phyloP scores from a whole-genome alignment of 192 early-diverging fungal species.

The Dimargaris verticillata region DNA sequence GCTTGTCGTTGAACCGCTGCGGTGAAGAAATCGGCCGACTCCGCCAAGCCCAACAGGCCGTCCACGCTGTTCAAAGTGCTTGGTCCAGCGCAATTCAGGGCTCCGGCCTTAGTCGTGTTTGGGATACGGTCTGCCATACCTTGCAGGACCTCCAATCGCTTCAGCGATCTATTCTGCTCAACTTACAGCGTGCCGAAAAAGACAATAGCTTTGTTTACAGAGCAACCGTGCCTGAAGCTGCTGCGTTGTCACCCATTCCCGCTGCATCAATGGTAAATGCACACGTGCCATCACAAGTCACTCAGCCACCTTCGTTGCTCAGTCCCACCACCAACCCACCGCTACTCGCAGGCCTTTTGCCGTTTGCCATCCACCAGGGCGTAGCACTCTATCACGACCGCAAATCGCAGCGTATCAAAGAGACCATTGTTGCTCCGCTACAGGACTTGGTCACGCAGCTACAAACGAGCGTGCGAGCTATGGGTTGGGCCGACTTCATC shows the following conservation, averaged over 20 bases:
- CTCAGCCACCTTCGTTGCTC: constrained; percentile 51
- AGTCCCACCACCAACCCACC: constrained; percentile 38
- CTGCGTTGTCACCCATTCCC: constrained; percentile 38
- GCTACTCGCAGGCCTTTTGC: constrained; percentile 71
- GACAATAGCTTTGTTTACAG: constrained; percentile 89
- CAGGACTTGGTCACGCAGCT: constrained; percentile 51
- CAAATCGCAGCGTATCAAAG: constrained; percentile 57
- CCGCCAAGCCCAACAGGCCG: constrained; percentile 32
- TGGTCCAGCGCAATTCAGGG: neutral
- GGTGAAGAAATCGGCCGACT: constrained; percentile 78
- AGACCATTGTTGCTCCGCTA: constrained; percentile 41
- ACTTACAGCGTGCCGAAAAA: constrained; percentile 48
- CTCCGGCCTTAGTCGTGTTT: neutral
- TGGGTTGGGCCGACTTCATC: neutral
- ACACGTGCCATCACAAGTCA: constrained; percentile 31
- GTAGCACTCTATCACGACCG: constrained; percentile 72
- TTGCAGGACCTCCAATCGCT: constrained; percentile 22
- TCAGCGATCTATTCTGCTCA: constrained; percentile 27
- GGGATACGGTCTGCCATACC: neutral
- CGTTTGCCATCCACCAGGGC: constrained; percentile 82
- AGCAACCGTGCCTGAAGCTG: constrained; percentile 47
- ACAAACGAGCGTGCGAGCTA: constrained; percentile 29
- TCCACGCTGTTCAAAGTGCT: neutral
- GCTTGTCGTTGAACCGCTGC: constrained; percentile 51
- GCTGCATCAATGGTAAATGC: constrained; percentile 60